Evolutionary conservation across 768 basidiomycete species (phyloP).

Genomic region (Suillus cothurnatus): DNA sequence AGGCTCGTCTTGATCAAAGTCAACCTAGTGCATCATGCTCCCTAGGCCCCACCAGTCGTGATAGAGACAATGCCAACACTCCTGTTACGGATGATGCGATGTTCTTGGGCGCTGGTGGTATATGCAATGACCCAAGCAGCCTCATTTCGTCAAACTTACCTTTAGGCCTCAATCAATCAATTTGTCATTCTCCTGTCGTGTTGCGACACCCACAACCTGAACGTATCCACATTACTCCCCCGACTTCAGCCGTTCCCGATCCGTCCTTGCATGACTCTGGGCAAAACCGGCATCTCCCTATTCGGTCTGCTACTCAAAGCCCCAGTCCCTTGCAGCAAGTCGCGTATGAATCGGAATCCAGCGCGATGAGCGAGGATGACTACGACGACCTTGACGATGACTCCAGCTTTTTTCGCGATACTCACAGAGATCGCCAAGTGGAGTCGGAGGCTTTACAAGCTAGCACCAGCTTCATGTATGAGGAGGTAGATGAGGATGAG

Average conservation of each 20-base stretch:
- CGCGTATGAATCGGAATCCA: constrained; percentile 32
- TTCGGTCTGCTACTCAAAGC: constrained; percentile 38
- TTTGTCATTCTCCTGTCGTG: constrained; percentile 17
- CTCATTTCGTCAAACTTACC: constrained; percentile 36
- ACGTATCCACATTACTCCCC: constrained; percentile 23
- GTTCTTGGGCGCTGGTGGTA: constrained; percentile 53
- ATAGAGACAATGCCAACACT: constrained; percentile 21
- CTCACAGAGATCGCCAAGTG: constrained; percentile 24
- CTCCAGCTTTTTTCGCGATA: constrained; percentile 37
- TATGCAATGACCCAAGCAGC: constrained; percentile 33
- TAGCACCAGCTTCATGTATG: constrained; percentile 36
- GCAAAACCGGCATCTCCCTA: constrained; percentile 23
- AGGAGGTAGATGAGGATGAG: constrained; percentile 35
- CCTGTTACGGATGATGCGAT: constrained; percentile 47
- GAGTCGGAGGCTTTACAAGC: constrained; percentile 28
- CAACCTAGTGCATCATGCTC: constrained; percentile 26
- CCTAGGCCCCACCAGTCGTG: constrained; percentile 29
- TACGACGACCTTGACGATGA: constrained; percentile 33
- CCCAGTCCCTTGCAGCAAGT: constrained; percentile 42
- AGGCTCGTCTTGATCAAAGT: constrained; percentile 19
- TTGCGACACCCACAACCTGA: constrained; percentile 36
- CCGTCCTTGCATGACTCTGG: constrained; percentile 23
- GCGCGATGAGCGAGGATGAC: constrained; percentile 31
- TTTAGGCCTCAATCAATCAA: constrained; percentile 30
- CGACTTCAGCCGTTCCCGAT: constrained; percentile 28